A percentile compares a stretch with the other conserved stretches of the same genome.
These are phyloP conservation scores for Saururus chinensis DNA, from an alignment of 164 flowering plant species.

Conservation along the genomic window DNA sequence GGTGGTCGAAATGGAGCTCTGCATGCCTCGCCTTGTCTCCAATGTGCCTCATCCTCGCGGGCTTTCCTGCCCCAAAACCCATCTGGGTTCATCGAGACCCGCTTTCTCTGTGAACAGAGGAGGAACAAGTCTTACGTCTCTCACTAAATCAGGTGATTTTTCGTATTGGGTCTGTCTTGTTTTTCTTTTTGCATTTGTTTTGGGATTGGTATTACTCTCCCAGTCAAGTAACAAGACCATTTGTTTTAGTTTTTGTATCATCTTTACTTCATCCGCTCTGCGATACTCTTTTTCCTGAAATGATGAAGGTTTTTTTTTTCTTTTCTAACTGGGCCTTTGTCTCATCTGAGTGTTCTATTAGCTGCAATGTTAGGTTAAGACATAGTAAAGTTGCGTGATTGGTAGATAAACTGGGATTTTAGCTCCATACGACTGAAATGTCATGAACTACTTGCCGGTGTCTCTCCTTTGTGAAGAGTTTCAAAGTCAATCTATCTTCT, in stretches of 20 bases:
- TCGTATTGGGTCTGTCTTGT: not conserved
- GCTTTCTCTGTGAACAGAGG: not conserved
- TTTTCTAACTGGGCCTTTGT: too few relatives aligned
- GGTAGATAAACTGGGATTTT: not conserved
- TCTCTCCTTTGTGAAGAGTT: too few relatives aligned
- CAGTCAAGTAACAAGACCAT: not conserved
- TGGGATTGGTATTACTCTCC: not conserved
- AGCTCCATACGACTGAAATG: not conserved
- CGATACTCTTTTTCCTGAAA: too few relatives aligned
- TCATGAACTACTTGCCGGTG: too few relatives aligned
- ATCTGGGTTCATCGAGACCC: not conserved
- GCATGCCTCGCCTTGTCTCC: not conserved
- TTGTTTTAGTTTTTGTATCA: not conserved
- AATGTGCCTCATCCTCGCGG: not conserved
- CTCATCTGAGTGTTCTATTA: not conserved
- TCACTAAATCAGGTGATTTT: not conserved
- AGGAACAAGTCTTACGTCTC: not conserved
- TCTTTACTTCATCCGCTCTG: too few relatives aligned
- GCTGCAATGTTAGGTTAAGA: too few relatives aligned
- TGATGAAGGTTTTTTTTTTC: too few relatives aligned
- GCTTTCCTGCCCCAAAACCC: not conserved
- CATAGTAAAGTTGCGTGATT: not conserved
- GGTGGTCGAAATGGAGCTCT: not conserved
- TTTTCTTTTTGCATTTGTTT: not conserved
- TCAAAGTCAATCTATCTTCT: too few relatives aligned